These are phyloP conservation scores for Trichoderma arundinaceum DNA, from an alignment of 2,329 filamentous ascomycete species.

Conservation along the genomic window DNA sequence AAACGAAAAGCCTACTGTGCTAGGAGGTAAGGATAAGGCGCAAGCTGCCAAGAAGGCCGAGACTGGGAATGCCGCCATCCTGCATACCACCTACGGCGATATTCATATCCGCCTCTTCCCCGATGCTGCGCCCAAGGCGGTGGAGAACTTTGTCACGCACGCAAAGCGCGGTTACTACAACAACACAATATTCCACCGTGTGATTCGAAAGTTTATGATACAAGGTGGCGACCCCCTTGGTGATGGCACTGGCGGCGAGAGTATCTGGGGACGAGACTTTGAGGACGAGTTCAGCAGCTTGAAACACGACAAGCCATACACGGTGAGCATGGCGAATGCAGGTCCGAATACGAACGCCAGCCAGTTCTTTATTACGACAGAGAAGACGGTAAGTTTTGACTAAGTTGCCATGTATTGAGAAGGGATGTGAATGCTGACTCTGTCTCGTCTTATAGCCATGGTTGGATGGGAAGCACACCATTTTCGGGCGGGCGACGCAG, in stretches of 20 bases:
- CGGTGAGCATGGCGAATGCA: slow-evolving; percentile 96
- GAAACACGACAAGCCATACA: slow-evolving; percentile 95
- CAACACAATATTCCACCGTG: slow-evolving; percentile 93
- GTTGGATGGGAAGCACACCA: slow-evolving; percentile 95
- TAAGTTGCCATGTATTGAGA: background rate
- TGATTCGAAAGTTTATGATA: slow-evolving; percentile 99
- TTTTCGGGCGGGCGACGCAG: slow-evolving; percentile 89
- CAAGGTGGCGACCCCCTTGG: slow-evolving; percentile 95
- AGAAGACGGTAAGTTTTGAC: slow-evolving; percentile 74
- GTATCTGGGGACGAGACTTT: slow-evolving; percentile 93
- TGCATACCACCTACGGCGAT: slow-evolving; percentile 94
- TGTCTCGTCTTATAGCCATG: slow-evolving; percentile 63
- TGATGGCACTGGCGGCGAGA: slow-evolving; percentile 85
- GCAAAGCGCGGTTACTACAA: slow-evolving; percentile 93
- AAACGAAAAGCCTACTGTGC: slow-evolving; percentile 84
- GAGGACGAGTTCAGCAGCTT: slow-evolving; percentile 91
- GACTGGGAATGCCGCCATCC: slow-evolving; percentile 76
- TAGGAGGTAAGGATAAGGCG: slow-evolving; percentile 61
- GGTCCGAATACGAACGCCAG: slow-evolving; percentile 94
- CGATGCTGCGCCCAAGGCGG: slow-evolving; percentile 87
- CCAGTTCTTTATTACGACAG: slow-evolving; percentile 98
- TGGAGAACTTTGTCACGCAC: slow-evolving; percentile 97
- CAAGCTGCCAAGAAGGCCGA: slow-evolving; percentile 64
- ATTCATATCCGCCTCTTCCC: slow-evolving; percentile 94
- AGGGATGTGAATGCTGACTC: slow-evolving; percentile 4